Percentiles rank a stretch among this genome's conserved stretches.
These are phyloP conservation scores for Aureoboletus auriporus DNA, from an alignment of 768 basidiomycete species.

Conservation along the genomic window DNA sequence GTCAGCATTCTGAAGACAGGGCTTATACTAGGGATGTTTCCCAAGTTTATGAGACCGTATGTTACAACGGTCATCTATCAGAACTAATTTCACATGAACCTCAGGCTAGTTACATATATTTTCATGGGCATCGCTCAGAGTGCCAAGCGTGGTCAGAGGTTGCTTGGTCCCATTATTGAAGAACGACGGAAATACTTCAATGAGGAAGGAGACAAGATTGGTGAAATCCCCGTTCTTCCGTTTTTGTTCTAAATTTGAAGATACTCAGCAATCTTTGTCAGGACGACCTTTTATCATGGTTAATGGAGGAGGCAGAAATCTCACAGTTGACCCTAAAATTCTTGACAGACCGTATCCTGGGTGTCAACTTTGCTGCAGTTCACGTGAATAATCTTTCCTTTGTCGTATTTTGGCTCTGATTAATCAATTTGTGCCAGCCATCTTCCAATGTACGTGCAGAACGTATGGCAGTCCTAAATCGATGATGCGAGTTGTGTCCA, in stretches of 20 bases:
- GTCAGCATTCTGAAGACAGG: conserved; percentile 19
- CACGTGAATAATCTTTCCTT: conserved; percentile 12
- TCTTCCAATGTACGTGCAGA: conserved; percentile 6
- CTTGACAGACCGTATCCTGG: conserved; percentile 15
- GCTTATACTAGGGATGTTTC: conserved; percentile 26
- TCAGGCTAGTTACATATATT: conserved; percentile 17
- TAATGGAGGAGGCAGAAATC: conserved; percentile 23
- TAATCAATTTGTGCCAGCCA: conserved; percentile 1
- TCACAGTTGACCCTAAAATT: conserved; percentile 13
- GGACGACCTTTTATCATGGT: conserved; percentile 34
- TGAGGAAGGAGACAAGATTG: background rate
- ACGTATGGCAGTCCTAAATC: no score
- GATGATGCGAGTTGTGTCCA: no score
- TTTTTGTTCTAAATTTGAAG: background rate
- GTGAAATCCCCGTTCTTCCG: conserved; percentile 3
- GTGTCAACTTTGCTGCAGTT: conserved; percentile 16
- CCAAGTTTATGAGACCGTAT: conserved; percentile 31
- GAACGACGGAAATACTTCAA: conserved; percentile 12
- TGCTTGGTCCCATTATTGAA: conserved; percentile 27
- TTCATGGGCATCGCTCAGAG: conserved; percentile 2
- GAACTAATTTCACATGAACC: background rate
- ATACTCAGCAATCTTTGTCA: conserved; percentile 2
- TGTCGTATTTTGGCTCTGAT: background rate
- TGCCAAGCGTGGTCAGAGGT: conserved; percentile 1
- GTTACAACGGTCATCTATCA: background rate